Conservation (phyloP, 78 protist species). For the Capsaspora owczarzaki region DNA sequence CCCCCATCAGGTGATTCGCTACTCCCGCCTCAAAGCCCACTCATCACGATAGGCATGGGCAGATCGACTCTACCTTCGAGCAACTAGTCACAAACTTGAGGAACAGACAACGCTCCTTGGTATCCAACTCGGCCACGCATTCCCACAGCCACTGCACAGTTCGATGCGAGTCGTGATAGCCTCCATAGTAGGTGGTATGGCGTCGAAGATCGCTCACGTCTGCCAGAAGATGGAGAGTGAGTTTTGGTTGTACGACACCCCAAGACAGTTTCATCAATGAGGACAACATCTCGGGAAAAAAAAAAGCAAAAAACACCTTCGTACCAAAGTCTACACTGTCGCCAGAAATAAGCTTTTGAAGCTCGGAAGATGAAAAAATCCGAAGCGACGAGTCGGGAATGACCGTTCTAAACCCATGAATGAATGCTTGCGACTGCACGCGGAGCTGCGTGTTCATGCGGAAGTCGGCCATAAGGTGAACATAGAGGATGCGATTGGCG, state of each 20-base stretch:
- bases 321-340: neutral
- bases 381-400: conserved; percentile 29
- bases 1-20: too few relatives aligned
- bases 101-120: neutral
- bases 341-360: conserved; percentile 43
- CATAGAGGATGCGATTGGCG: conserved; percentile 35
- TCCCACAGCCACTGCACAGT: conserved; percentile 16
- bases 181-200: conserved; percentile 22
- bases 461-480: conserved; percentile 41
- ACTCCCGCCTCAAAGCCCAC: too few relatives aligned
- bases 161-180: conserved; percentile 18
- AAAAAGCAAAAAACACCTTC: neutral
- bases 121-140: conserved; percentile 18
- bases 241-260: neutral
- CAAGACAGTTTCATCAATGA: neutral
- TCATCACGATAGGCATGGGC: neutral
- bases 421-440: conserved; percentile 23
- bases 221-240: neutral
- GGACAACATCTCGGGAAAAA: neutral
- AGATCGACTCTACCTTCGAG: neutral
- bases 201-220: conserved; percentile 18
- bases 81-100: conserved; percentile 26
- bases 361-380: conserved; percentile 31
- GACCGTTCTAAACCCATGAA: conserved; percentile 35
- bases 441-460: conserved; percentile 35